Conservation (phyloP, 1,139 yeast genomes). For the Debaryomyces subglobosus region DNA sequence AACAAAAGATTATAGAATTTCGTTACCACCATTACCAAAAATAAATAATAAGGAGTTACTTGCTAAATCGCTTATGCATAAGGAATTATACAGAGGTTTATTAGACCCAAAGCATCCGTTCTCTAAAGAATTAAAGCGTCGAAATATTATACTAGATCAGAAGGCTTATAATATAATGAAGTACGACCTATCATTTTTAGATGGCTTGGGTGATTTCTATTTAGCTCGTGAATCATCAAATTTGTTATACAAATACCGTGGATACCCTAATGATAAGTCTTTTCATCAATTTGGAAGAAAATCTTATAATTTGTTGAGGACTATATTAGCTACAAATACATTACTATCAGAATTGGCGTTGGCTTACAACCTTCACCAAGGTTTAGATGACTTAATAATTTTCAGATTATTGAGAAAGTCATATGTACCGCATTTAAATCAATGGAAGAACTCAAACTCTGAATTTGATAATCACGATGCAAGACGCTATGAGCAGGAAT, state of each 20-base stretch:
- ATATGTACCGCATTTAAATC: slow-evolving; percentile 29
- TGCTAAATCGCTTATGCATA: slow-evolving; percentile 44
- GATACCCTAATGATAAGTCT: slow-evolving; percentile 10
- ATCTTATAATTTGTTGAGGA: slow-evolving; percentile 36
- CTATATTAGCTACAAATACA: slow-evolving; percentile 45
- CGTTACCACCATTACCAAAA: slow-evolving; percentile 40
- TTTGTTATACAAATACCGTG: slow-evolving; percentile 30
- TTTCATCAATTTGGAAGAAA: slow-evolving; percentile 24
- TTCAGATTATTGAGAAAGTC: slow-evolving; percentile 18
- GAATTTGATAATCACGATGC: slow-evolving; percentile 23
- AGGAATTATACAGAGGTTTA: slow-evolving; percentile 41
- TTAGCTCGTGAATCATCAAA: slow-evolving; percentile 44
- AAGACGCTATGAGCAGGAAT: slow-evolving; percentile 44
- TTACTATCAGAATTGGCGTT: slow-evolving; percentile 40
- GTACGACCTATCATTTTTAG: slow-evolving; percentile 45
- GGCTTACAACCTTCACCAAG: slow-evolving; percentile 41
- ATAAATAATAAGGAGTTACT: slow-evolving; percentile 34
- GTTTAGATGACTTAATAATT: slow-evolving; percentile 36
- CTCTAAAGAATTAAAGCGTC: slow-evolving; percentile 23
- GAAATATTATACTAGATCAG: slow-evolving; percentile 22
- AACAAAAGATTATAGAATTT: slow-evolving; percentile 26
- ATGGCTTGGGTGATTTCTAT: slow-evolving; percentile 49
- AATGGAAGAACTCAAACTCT: slow-evolving; percentile 19
- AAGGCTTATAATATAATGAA: slow-evolving; percentile 30
- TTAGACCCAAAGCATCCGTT: slow-evolving; percentile 34